Conservation (phyloP, 2,329 filamentous ascomycete species). For the Rutstroemia sp. region DNA sequence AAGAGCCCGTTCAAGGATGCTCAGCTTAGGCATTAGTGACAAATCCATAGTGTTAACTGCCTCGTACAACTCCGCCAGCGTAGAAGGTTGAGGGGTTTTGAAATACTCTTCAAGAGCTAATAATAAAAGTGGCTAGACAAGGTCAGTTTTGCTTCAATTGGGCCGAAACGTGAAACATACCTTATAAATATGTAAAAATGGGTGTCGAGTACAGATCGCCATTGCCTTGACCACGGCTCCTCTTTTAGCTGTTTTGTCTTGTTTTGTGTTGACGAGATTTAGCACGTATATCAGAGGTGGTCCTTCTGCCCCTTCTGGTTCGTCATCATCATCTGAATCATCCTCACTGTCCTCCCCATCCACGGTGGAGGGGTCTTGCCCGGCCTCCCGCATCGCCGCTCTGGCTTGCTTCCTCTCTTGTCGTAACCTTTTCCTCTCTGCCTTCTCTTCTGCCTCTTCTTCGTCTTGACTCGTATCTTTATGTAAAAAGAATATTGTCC, state of each 20-base stretch:
- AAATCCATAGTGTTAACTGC: constrained; percentile 96
- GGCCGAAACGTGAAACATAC: constrained; percentile 36
- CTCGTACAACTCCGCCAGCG: constrained; percentile 79
- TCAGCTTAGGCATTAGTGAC: constrained; percentile 83
- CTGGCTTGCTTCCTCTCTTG: constrained; percentile 44
- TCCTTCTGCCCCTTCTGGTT: constrained; percentile 68
- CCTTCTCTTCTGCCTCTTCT: constrained; percentile 64
- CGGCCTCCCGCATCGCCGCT: constrained; percentile 38
- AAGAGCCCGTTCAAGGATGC: constrained; percentile 74
- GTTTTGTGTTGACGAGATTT: constrained; percentile 96
- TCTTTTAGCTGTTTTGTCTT: constrained; percentile 86
- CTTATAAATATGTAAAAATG: constrained; percentile 98
- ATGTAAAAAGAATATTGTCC: constrained; percentile 98
- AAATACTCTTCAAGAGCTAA: constrained; percentile 96
- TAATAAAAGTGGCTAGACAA: constrained; percentile 67
- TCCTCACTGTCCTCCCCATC: not conserved
- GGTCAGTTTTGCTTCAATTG: constrained; percentile 15
- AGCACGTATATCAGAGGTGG: constrained; percentile 94
- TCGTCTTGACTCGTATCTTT: constrained; percentile 84
- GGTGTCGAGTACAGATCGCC: constrained; percentile 96
- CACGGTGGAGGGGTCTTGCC: constrained; percentile 32
- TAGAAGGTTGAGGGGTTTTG: constrained; percentile 81
- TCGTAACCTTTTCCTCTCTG: constrained; percentile 44
- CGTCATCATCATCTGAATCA: constrained; percentile 42
- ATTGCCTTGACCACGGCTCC: constrained; percentile 95